Base-by-base conservation (phyloP, 305 asterid genomes). In the Stenogyne calaminthoides region DNA sequence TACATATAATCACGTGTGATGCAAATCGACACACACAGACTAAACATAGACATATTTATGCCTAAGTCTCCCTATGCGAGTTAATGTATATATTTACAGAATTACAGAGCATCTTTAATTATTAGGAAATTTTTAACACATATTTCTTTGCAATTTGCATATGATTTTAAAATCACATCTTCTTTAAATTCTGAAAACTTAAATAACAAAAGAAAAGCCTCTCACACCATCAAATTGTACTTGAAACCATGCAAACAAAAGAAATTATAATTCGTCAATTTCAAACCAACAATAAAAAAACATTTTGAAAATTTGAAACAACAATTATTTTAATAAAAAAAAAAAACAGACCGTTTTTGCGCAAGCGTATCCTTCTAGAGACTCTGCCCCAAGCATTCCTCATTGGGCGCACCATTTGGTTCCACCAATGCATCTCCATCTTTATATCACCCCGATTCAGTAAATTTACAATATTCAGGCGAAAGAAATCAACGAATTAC, bases 341-440 rank as follows among this genome's bases (percentile, higher is more conserved):
- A 0, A 29, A n/a, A 10, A 0, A 11, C 74, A n/a, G 2, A 92
- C 97, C 96, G 10, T 79, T 57, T 83, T 84, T 83, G 64, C 75
- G 88, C 52, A 70, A 51, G 15, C 84, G 76, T 18, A 91, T 63
- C 44, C 79, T 81, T 71, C 47, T 78, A 36, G 96, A 86, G 64
- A 86, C 78, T 72, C 82, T 89, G 70, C 27, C 20, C 90, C 93
- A 87, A 70, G 81, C 88, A 51, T 81, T 83, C 64, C 84, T 79
- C 72, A 92, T 76, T 8, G 95, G 96, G 63, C 42, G 67, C 73
- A 76, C 73, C 87, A 86, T 84, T 73, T 84, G 82, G 56, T 82
- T 73, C 88, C 85, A 86, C 81, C 80, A 84, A 36, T 80, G 79
- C 89, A 81, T 83, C 78, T 76, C 73, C 81, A 66, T 71, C 61